Percentiles rank a stretch among this genome's conserved stretches.
Conservation (phyloP, 176 grass and related monocot species). For the Urochloa ruziziensis region DNA sequence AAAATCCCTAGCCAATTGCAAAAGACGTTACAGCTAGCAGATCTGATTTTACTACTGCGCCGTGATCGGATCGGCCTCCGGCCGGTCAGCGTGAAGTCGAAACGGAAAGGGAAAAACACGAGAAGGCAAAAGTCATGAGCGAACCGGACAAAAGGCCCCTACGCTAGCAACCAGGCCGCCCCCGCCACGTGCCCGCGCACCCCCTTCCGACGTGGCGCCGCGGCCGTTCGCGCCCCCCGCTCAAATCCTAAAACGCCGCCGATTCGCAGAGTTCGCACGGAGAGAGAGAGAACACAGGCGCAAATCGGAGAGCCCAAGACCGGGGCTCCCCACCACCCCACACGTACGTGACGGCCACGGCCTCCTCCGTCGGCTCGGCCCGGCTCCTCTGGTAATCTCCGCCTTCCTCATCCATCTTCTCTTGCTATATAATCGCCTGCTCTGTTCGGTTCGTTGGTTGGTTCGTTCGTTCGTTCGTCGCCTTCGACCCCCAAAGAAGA, state of each 20-base stretch:
- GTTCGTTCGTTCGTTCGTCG: not conserved
- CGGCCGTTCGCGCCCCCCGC: slow-evolving; percentile 42
- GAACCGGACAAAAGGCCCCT: slow-evolving; percentile 34
- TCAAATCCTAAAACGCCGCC: slow-evolving; percentile 51
- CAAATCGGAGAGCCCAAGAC: not conserved
- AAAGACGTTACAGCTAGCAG: not conserved
- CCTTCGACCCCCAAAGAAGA: not conserved
- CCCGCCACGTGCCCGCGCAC: slow-evolving; percentile 29
- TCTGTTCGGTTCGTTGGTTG: not conserved
- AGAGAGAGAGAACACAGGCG: not conserved
- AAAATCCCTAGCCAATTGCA: not conserved
- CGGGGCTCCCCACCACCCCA: not conserved
- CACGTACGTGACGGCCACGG: not conserved
- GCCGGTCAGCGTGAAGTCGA: not conserved
- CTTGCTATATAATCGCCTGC: not conserved
- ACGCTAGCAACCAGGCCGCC: slow-evolving; percentile 28
- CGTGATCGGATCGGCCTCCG: not conserved
- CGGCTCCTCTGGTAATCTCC: slow-evolving; percentile 6
- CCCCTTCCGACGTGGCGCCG: slow-evolving; percentile 37
- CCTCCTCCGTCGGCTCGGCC: not conserved
- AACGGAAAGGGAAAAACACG: not conserved
- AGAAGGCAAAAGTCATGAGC: no score
- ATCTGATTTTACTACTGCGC: not conserved
- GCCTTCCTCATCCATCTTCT: not conserved
- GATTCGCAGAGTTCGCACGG: slow-evolving; percentile 24